phyloP scores from a whole-genome alignment of 2,329 filamentous ascomycete species.

The Monosporascus sp. region DNA sequence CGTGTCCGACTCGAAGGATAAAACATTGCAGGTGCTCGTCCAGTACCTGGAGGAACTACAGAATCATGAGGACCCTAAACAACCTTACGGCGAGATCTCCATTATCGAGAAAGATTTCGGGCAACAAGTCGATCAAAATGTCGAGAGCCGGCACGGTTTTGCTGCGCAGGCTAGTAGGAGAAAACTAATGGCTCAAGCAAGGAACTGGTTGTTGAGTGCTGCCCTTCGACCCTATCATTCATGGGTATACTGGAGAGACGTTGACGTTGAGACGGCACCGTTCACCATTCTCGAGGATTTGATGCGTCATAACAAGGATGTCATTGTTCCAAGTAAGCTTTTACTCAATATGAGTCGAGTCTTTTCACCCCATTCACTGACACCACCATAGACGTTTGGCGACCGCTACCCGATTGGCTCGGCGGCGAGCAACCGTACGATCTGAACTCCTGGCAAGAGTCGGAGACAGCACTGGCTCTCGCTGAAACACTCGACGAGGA shows the following conservation, averaged over 20 bases:
- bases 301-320: constrained; percentile 98
- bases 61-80: constrained; percentile 68
- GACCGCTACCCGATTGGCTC: constrained; percentile 97
- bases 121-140: constrained; percentile 94
- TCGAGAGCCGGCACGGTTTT: constrained; percentile 95
- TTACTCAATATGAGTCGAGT: not conserved
- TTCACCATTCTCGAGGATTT: constrained; percentile 96
- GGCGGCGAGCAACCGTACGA: constrained; percentile 98
- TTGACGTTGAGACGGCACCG: constrained; percentile 94
- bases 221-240: constrained; percentile 91
- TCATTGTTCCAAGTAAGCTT: constrained; percentile 91
- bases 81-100: constrained; percentile 91
- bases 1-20: constrained; percentile 94
- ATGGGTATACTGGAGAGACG: constrained; percentile 99
- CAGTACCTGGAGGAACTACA: constrained; percentile 75
- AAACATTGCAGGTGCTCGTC: constrained; percentile 71
- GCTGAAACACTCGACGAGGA: constrained; percentile 96
- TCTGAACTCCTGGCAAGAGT: constrained; percentile 98
- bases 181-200: constrained; percentile 96
- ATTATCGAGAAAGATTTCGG: constrained; percentile 99
- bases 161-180: constrained; percentile 88
- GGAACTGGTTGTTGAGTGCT: constrained; percentile 94
- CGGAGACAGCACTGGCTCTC: constrained; percentile 87
- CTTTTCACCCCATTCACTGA: constrained; percentile 18
- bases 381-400: constrained; percentile 78